These are phyloP conservation scores for Ophiostoma sp. DNA, from an alignment of 2,329 filamentous ascomycete genomes.

Conservation along the genomic window DNA sequence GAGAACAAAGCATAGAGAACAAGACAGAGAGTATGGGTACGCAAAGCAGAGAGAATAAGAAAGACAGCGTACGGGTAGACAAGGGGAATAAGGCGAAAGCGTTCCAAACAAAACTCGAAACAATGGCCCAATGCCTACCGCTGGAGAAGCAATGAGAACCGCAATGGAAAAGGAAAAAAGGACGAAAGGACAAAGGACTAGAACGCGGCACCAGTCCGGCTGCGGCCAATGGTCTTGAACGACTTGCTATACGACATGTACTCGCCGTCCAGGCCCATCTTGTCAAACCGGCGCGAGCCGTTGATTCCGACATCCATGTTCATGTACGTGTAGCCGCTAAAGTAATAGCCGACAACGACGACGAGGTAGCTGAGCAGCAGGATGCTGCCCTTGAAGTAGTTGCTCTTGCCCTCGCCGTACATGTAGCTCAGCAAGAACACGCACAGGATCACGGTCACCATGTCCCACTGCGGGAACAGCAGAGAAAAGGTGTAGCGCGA, in stretches of 20 bases:
- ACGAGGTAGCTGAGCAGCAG: constrained; percentile 89
- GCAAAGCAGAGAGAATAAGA: background rate
- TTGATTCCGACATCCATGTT: constrained; percentile 38
- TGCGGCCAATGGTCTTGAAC: constrained; percentile 49
- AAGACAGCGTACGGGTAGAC: background rate
- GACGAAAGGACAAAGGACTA: constrained; percentile 20
- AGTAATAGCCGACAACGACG: constrained; percentile 85
- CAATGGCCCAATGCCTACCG: background rate
- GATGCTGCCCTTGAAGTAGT: constrained; percentile 99
- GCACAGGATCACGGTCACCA: constrained; percentile 93
- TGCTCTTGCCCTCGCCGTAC: constrained; percentile 97
- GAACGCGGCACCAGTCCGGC: constrained; percentile 37
- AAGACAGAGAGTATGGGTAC: too few species aligned
- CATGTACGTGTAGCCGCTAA: constrained; percentile 54
- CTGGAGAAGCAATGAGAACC: background rate
- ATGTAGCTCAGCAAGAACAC: constrained; percentile 96
- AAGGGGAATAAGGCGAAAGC: constrained; percentile 8
- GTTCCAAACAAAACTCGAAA: background rate
- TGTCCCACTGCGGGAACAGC: constrained; percentile 98
- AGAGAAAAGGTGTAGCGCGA: constrained; percentile 68
- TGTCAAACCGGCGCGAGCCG: constrained; percentile 46
- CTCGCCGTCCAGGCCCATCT: constrained; percentile 45
- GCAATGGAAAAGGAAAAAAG: background rate
- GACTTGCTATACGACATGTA: constrained; percentile 39
- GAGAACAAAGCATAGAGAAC: too few species aligned